Evolutionary conservation across 306 rosid genomes (phyloP), one percentile per base, ranked within the genome.

Genomic region (Fragaria vesca): DNA sequence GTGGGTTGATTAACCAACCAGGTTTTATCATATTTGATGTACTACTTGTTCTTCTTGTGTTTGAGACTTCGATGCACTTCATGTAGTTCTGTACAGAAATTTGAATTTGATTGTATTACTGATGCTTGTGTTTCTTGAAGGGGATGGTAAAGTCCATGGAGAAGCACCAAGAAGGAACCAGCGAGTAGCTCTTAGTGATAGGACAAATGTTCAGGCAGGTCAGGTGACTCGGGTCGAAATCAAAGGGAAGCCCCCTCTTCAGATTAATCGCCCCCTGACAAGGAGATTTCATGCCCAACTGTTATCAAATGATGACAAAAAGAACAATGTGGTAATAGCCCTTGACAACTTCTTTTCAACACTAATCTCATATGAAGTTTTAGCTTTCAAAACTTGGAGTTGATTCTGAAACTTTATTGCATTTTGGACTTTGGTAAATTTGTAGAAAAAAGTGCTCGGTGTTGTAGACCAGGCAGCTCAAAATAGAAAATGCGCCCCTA

Each of bases 131-230:
- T 50, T 51, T 43, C 43, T 69, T 71, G 54, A 32, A 92, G 96
- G 86, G 69, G 90, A 87, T 78, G 88, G 73, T 12, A 88, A 81
- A 76, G 82, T 75, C 21, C 88, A 62, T 46, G 82, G 74, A 47
- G 88, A 76, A 28, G 90, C 20, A 40, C 92, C 84, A 63, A 90
- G 87, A 80, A 85, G 92, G 73, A 89, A 80, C 26, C 83, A 96
- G 78, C 66, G 94, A 57, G 94, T 73, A 63, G 42, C n/a, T 9
- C 94, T 93, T 7, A 54, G 83, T 75, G 97, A 93, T 78, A 90
- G 88, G 66, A 93, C 92, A 18, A 90, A 90, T 85, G 75, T 87
- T 61, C 90, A 83, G 63, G 78, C 79, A n/a, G 83, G 81, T 71
- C 86, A 60, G 36, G 36, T 32, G 36, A 32, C 36, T 32, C 36